Evolutionary conservation across 768 basidiomycete genomes (phyloP), one percentile per base, ranked within the genome.

Genomic region (Coprinopsis sp.): DNA sequence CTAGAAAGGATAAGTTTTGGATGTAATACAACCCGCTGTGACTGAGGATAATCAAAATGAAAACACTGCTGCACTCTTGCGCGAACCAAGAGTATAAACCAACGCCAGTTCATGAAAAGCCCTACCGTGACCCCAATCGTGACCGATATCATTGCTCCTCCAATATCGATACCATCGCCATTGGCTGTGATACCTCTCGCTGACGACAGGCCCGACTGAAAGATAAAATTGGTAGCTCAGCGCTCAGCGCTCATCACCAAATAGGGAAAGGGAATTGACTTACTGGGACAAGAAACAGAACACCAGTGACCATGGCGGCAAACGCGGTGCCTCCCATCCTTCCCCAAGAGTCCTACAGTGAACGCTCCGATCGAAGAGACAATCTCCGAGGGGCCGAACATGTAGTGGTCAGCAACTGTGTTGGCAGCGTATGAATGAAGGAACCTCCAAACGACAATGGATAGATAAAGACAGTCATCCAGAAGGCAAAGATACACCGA

Each of bases 121-220:
- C 91, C 89, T 40, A 91, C 88, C 1, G 89, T 92, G 55, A 93
- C 91, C 23, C 91, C 91, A 47, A 92, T 89, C 1, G 88, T 86
- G 38, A 92, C 90, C n/a, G 84, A 78, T 50, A 89, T 87, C 86
- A 91, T 91, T 6, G 90, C 84, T 27, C 82, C 81, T 51, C 90
- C 86, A 44, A 91, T 87, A 53, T 90, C 88, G 51, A 91, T 88
- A 19, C 82, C 84, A 58, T 79, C 81, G 16, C 87, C 88, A 52
- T 84, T 83, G 3, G 85, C 85, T 4, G 85, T 82, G 53, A 92
- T 82, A 29, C 88, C 90, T 40, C 90, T 89, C 1, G 87, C 87
- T 63, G 90, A 87, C 7, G 91, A 88, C 37, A 92, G 74, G 33
- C 89, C 89, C 47, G 86, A 87, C 87, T 90, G 53, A 34, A 37